Base-by-base conservation (phyloP, 2,329 filamentous ascomycete species). In the Epichloe gansuensis region DNA sequence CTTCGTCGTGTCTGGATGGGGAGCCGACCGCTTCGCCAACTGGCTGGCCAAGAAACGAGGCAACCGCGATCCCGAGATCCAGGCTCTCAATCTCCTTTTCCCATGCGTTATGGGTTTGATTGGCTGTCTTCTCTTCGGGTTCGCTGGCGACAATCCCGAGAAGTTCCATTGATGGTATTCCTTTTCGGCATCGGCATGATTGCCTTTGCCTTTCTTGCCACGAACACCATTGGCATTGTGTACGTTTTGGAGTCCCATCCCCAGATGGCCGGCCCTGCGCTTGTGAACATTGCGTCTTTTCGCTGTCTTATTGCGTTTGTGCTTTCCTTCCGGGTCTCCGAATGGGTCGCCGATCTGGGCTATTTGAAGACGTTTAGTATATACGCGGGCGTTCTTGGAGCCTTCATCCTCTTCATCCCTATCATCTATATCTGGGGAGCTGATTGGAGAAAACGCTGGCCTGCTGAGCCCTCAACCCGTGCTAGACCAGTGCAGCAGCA, bases 381-480 rank as follows among this genome's bases (percentile, higher is more conserved):
- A 15, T 51, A 51, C 23, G 50, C 50, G 0, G 42, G 34, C 23
- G 31, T 51, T 34, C 50, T 51, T 12, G 35, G 28, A 0, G 13
- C 11, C 6, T 51, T 51, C 9, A 46, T 51, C 5, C n/a, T 46
- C 1, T 51, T 51, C 25, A 41, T 51, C 4, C 50, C 50, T 15
- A 7, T 51, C 8, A 37, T 51, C 7, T 51, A 46, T 15, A 2
- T 51, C 5, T 51, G 43, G 42, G 50, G 50, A 7, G 21, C 42
- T 11, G 17, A 34, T 15, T 51, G 50, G 50, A 43, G 50, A 9
- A 38, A 41, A 21, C 50, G 23, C 4, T 41, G 31, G 48, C 21
- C 41, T 3, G 21, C 48, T 12, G 28, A 28, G 0, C 66, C 77
- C 7, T 42, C 12, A 6, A 42, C 2, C 15, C 34, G 17, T 15